phyloP scores from a whole-genome alignment of 2,329 filamentous ascomycete species.

The Paramyrothecium roridum region DNA sequence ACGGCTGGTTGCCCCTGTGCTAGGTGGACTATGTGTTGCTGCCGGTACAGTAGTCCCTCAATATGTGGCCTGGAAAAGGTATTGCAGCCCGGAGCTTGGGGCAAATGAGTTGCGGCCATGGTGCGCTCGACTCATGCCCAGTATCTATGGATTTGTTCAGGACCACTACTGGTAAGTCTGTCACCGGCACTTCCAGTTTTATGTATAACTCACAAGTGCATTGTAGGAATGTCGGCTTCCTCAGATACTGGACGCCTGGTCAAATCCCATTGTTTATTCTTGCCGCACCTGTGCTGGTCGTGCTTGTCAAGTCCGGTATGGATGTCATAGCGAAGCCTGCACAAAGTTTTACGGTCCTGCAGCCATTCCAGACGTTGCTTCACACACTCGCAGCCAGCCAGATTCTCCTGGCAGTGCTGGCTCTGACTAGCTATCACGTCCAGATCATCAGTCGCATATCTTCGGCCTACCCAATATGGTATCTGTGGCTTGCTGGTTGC shows the following conservation, averaged over 20 bases:
- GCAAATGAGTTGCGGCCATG: conserved; percentile 56
- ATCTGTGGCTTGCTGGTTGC: conserved; percentile 68
- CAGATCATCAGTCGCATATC: conserved; percentile 90
- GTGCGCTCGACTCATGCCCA: conserved; percentile 73
- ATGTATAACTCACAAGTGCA: conserved; percentile 10
- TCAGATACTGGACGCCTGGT: conserved; percentile 84
- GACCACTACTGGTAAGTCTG: conserved; percentile 76
- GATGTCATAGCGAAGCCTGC: conserved; percentile 27
- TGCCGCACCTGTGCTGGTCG: conserved; percentile 70
- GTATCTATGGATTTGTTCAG: conserved; percentile 91
- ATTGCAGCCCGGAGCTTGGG: conserved; percentile 45
- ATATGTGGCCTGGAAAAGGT: conserved; percentile 67
- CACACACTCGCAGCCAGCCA: conserved; percentile 69
- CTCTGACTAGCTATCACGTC: conserved; percentile 81
- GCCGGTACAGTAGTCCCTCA: conserved; percentile 72
- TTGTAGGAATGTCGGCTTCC: conserved; percentile 77
- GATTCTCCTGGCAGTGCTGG: conserved; percentile 65
- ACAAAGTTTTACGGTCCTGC: conserved; percentile 4
- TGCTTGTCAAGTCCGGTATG: conserved; percentile 58
- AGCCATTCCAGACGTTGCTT: conserved; percentile 29
- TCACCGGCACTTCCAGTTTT: conserved; percentile 1
- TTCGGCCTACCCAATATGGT: conserved; percentile 87
- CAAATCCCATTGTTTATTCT: conserved; percentile 88
- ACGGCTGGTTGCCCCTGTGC: conserved; percentile 54
- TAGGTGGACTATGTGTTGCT: conserved; percentile 67